phyloP scores from a whole-genome alignment of 2,329 filamentous ascomycete genomes.

The Neonectria punicea region DNA sequence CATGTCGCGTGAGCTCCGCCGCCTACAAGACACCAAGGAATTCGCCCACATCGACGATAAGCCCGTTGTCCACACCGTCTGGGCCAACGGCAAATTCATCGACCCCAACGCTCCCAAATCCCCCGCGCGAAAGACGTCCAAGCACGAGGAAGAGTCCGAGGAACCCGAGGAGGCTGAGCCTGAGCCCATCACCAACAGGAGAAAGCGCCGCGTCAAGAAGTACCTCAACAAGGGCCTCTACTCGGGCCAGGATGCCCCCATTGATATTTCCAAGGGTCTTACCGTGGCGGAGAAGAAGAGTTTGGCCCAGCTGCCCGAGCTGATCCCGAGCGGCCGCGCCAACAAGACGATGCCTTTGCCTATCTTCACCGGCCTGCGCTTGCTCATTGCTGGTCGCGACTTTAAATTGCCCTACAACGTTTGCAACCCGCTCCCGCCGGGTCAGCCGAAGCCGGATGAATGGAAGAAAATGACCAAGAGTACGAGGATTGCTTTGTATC shows the following conservation, averaged over 20 bases:
- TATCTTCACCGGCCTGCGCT: constrained; percentile 79
- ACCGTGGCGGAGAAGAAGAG: constrained; percentile 62
- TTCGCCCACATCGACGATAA: constrained; percentile 68
- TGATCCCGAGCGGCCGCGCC: constrained; percentile 56
- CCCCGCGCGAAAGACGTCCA: constrained; percentile 50
- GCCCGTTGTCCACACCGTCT: constrained; percentile 68
- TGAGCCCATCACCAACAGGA: constrained; percentile 52
- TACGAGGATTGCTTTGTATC: constrained; percentile 57
- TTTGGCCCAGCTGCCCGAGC: constrained; percentile 59
- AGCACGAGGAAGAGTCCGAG: constrained; percentile 39
- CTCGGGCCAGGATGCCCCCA: constrained; percentile 76
- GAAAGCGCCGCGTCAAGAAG: constrained; percentile 70
- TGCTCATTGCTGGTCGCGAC: constrained; percentile 77
- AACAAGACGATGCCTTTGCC: constrained; percentile 76
- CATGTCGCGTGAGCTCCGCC: constrained; percentile 66
- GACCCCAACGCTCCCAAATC: constrained; percentile 56
- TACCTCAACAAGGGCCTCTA: constrained; percentile 89
- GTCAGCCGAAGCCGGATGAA: constrained; percentile 90
- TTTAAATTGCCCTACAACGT: constrained; percentile 92
- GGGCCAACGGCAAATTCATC: constrained; percentile 73
- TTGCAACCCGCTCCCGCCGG: constrained; percentile 85
- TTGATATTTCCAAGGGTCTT: constrained; percentile 60
- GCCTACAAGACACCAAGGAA: constrained; percentile 72
- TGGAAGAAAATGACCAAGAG: constrained; percentile 94
- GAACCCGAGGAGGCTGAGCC: constrained; percentile 44